Evolutionary conservation across 371 early-diverging fungal species (phyloP).

Genomic region (Aphelidium insulamus): DNA sequence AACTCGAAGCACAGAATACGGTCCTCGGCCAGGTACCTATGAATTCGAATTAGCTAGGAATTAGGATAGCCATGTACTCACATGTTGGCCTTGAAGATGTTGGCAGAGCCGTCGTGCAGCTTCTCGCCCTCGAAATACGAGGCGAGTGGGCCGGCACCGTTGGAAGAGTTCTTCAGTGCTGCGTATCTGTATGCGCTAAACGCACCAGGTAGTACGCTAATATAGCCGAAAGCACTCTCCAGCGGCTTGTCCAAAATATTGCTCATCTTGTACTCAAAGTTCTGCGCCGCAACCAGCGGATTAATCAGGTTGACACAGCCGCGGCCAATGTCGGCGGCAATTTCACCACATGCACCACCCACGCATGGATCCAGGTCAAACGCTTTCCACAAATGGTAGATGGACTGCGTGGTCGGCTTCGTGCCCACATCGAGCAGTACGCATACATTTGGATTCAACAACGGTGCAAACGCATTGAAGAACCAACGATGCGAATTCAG

Average conservation of each 20-base stretch:
- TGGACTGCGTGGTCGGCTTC: conserved; percentile 49
- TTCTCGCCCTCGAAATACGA: conserved; percentile 85
- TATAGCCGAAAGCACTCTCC: conserved; percentile 90
- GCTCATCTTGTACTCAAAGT: conserved; percentile 92
- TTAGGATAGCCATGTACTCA: conserved; percentile 18
- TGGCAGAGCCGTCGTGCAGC: conserved; percentile 44
- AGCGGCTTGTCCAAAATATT: conserved; percentile 93
- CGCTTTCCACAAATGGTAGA: conserved; percentile 76
- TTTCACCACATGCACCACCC: conserved; percentile 91
- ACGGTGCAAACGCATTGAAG: conserved; percentile 74
- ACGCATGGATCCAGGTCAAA: conserved; percentile 68
- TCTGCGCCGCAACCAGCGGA: conserved; percentile 46
- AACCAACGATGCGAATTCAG: conserved; percentile 95
- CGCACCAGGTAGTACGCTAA: conserved; percentile 88
- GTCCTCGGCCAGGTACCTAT: conserved; percentile 47
- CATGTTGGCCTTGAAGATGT: conserved; percentile 48
- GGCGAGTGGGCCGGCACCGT: conserved; percentile 50
- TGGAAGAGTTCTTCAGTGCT: conserved; percentile 49
- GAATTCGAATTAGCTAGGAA: neutral
- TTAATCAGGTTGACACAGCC: conserved; percentile 10
- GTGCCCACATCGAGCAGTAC: conserved; percentile 85
- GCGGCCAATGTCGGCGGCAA: conserved; percentile 64
- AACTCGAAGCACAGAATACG: conserved; percentile 77
- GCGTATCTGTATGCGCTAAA: conserved; percentile 84
- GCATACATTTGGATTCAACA: conserved; percentile 63